Evolutionary conservation across 2,329 filamentous ascomycete species (phyloP).

Genomic region (Xylaria multiplex): DNA sequence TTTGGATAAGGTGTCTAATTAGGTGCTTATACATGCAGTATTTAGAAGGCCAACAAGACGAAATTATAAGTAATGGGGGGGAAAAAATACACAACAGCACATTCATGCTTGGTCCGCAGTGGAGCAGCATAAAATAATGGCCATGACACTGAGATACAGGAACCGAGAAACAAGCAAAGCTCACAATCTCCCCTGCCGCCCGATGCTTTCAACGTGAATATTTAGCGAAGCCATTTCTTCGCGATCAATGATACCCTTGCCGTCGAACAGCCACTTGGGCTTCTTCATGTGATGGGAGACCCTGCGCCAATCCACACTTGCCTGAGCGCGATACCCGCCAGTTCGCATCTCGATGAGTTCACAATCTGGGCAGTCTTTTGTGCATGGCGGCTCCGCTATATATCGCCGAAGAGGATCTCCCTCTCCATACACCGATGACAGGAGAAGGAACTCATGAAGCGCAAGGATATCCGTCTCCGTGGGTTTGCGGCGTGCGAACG

Average conservation of each 20-base stretch:
- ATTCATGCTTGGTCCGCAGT: no score
- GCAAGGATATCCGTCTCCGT: slow-evolving; percentile 59
- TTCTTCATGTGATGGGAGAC: slow-evolving; percentile 61
- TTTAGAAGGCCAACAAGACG: not conserved
- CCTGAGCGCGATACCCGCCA: slow-evolving; percentile 58
- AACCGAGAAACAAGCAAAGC: not conserved
- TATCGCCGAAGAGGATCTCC: slow-evolving; percentile 60
- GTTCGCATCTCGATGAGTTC: slow-evolving; percentile 54
- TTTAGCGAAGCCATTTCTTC: slow-evolving; percentile 61
- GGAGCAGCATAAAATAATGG: not conserved
- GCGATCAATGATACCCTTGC: slow-evolving; percentile 63
- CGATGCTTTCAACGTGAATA: slow-evolving; percentile 63
- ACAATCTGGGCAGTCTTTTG: slow-evolving; percentile 62
- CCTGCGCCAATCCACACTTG: slow-evolving; percentile 62
- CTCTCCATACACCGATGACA: slow-evolving; percentile 41
- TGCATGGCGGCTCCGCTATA: slow-evolving; percentile 57
- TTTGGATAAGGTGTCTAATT: no score
- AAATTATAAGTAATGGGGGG: not conserved
- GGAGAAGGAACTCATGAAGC: slow-evolving; percentile 60
- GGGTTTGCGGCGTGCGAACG: slow-evolving; percentile 52
- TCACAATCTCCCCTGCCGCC: slow-evolving; percentile 40
- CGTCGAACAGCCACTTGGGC: slow-evolving; percentile 67
- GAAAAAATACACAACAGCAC: not conserved
- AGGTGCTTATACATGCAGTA: no score
- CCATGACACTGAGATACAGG: not conserved